Evolutionary conservation across 2,329 filamentous ascomycete species (phyloP), one percentile per base, ranked within the genome.

Genomic region (Dichotomopilus funicola): DNA sequence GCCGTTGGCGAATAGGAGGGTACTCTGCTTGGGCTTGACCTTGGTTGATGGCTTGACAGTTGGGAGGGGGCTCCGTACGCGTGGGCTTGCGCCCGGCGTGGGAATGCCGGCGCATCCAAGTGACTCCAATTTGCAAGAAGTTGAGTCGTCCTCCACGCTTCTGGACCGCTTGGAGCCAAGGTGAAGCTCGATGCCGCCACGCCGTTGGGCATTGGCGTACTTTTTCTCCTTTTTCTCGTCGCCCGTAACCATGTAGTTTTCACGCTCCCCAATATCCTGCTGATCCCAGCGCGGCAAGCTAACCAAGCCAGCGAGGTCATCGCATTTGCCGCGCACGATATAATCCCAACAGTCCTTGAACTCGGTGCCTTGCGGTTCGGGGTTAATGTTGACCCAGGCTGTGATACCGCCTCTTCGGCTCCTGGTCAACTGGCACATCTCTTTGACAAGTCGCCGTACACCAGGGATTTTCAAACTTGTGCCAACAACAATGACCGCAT

Each of bases 381-480:
- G 78, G 58, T 96, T 91, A 53, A 90, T 83, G 71, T 97, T 97
- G 72, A 99, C 89, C 90, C 92, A 99, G 49, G 95, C 86, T 0
- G 91, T 90, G 56, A 96, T 82, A 0, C 92, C 91, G 63, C 95
- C 88, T 62, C 83, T 83, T 53, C 90, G 83, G 64, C 86, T 83
- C 59, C 91, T 82, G n/a, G 95, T 89, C 36, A 90, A 86, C 49
- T 86, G 84, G 69, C 91, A 96, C 80, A 97, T 83, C 70, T 96
- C 91, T 68, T 88, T 88, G 56, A 92, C 91, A 55, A 99, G 87
- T 53, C 91, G 82, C 59, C 89, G 85, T 44, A 96, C 91, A 7
- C 94, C 94, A 0, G 92, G 92, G 49, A 99, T 91, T 69, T 97
- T 97, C 64, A 99, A 75, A 56, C 89, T 96, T 2, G 94, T 99